A percentile compares a stretch with the other conserved stretches of the same genome.
Evolutionary conservation across 768 basidiomycete genomes (phyloP).

Genomic region (Rubroboletus pulcherrimus): DNA sequence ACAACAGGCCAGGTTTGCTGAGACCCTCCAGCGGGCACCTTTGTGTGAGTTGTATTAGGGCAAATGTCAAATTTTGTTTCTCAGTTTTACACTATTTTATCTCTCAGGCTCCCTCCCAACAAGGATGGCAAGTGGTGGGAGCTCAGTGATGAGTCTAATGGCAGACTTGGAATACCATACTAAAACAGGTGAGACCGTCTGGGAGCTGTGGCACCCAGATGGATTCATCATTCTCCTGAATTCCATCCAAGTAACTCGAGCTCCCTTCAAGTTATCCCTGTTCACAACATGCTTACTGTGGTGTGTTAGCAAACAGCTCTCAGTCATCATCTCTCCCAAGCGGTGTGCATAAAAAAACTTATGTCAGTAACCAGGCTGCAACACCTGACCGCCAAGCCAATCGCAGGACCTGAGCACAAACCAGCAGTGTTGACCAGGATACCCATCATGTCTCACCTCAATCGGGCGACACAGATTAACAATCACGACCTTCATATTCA

Average conservation of each 20-base stretch:
- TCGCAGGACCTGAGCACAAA: slow-evolving; percentile 38
- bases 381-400: slow-evolving; percentile 30
- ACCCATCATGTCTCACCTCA: slow-evolving; percentile 30
- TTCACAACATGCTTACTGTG: slow-evolving; percentile 4
- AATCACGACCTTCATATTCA: slow-evolving; percentile 30
- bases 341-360: slow-evolving; percentile 33
- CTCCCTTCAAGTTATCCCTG: not conserved
- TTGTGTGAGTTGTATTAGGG: slow-evolving; percentile 56
- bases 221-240: slow-evolving; percentile 91
- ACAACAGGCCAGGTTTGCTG: slow-evolving; percentile 89
- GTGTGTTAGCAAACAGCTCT: slow-evolving; percentile 61
- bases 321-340: slow-evolving; percentile 64
- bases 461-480: slow-evolving; percentile 26
- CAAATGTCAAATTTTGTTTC: slow-evolving; percentile 16
- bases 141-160: slow-evolving; percentile 76
- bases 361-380: slow-evolving; percentile 11
- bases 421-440: slow-evolving; percentile 33
- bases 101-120: slow-evolving; percentile 69
- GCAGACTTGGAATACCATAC: slow-evolving; percentile 87
- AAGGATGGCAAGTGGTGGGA: slow-evolving; percentile 96
- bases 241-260: slow-evolving; percentile 71
- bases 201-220: slow-evolving; percentile 86
- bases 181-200: slow-evolving; percentile 84
- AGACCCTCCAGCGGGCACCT: slow-evolving; percentile 87
- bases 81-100: slow-evolving; percentile 3